Evolutionary conservation across 78 protist species (phyloP).

Genomic region (Dictyostelium capitatum): DNA sequence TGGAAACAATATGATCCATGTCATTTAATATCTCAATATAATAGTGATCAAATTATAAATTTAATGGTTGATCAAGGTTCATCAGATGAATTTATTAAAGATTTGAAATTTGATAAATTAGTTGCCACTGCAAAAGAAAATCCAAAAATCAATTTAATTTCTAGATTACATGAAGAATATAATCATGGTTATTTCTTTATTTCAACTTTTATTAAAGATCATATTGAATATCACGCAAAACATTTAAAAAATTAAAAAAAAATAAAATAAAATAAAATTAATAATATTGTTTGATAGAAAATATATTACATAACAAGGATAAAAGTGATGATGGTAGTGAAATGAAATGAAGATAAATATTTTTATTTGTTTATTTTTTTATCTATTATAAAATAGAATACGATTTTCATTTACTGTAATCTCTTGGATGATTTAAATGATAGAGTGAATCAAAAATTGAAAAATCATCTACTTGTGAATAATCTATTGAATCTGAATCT

Average conservation of each 20-base stretch:
- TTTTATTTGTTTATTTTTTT: too few species aligned
- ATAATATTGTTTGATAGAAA: too few species aligned
- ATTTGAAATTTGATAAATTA: background rate
- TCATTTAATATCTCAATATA: conserved; percentile 28
- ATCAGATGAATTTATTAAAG: conserved; percentile 1
- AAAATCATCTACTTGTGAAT: too few species aligned
- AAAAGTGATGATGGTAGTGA: too few species aligned
- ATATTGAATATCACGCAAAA: conserved; percentile 87
- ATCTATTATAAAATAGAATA: too few species aligned
- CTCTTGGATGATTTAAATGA: too few species aligned
- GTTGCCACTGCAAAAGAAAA: background rate
- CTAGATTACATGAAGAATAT: conserved; percentile 87
- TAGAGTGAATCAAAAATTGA: too few species aligned
- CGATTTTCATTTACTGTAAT: too few species aligned
- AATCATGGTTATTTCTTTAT: conserved; percentile 95
- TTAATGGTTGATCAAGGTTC: conserved; percentile 88
- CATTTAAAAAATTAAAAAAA: conserved; percentile 46
- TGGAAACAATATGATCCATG: conserved; percentile 79
- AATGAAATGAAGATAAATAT: too few species aligned
- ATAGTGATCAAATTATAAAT: conserved; percentile 33
- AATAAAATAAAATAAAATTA: too few species aligned
- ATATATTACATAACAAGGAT: too few species aligned
- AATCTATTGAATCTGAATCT: too few species aligned
- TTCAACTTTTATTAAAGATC: conserved; percentile 90
- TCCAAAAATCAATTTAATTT: background rate